Evolutionary conservation across 2,329 filamentous ascomycete species (phyloP).

Genomic region (Colletotrichum lini): DNA sequence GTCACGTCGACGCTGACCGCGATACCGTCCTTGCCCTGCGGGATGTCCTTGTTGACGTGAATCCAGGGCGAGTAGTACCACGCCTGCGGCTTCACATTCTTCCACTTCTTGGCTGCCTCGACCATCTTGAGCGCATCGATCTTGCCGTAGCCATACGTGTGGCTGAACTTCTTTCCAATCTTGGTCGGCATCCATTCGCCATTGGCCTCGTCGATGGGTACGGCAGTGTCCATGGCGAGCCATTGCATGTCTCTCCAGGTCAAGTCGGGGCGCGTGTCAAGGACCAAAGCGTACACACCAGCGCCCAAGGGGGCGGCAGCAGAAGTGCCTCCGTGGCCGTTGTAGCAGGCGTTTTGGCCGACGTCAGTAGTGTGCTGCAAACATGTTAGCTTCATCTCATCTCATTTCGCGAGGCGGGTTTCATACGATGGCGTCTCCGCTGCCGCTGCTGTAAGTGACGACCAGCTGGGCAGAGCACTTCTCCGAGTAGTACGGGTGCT

Average conservation of each 20-base stretch:
- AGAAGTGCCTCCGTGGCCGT: conserved; percentile 92
- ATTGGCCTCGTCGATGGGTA: conserved; percentile 80
- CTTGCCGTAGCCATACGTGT: conserved; percentile 96
- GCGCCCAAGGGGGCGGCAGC: conserved; percentile 94
- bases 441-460: conserved; percentile 96
- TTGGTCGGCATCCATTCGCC: conserved; percentile 85
- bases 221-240: conserved; percentile 85
- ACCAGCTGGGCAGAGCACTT: conserved; percentile 95
- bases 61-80: conserved; percentile 97
- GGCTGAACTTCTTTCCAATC: conserved; percentile 89
- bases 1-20: conserved; percentile 88
- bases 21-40: conserved; percentile 86
- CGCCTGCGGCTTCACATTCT: conserved; percentile 92
- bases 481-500: conserved; percentile 97
- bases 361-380: conserved; percentile 91
- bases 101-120: conserved; percentile 87
- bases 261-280: conserved; percentile 87
- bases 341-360: conserved; percentile 83
- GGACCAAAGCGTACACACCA: conserved; percentile 89
- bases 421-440: conserved; percentile 83
- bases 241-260: conserved; percentile 97
- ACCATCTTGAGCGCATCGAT: conserved; percentile 90
- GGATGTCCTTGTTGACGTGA: conserved; percentile 87
- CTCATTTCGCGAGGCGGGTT: background rate
- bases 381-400: conserved; percentile 42